Evolutionary conservation across 805 yeast species (phyloP).

Genomic region (Torulaspora gathmanii): DNA sequence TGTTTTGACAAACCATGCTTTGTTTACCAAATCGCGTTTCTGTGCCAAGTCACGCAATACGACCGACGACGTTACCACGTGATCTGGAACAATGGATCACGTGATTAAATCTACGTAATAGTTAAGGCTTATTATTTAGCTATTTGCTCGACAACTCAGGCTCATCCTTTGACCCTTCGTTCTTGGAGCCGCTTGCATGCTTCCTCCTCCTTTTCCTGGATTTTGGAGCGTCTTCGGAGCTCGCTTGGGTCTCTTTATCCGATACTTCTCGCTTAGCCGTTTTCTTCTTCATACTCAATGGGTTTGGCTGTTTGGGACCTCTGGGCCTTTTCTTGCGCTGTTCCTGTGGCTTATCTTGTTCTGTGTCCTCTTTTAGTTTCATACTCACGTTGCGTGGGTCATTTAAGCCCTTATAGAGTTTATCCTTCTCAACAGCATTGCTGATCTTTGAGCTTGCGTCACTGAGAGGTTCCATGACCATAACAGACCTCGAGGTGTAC

Average conservation of each 20-base stretch:
- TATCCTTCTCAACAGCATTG: constrained; percentile 52
- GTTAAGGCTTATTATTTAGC: neutral
- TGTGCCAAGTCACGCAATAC: constrained; percentile 2
- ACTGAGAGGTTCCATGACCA: constrained; percentile 93
- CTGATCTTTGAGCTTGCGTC: constrained; percentile 56
- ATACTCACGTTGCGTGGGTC: constrained; percentile 50
- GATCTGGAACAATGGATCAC: too few species aligned
- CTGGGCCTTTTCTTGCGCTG: constrained; percentile 45
- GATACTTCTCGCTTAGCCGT: neutral
- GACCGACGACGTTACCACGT: too few species aligned
- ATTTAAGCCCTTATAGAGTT: constrained; percentile 76
- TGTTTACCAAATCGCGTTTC: constrained; percentile 5
- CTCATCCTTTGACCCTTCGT: constrained; percentile 1
- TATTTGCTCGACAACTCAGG: neutral
- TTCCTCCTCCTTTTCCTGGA: constrained; percentile 26
- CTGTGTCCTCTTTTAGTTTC: constrained; percentile 20
- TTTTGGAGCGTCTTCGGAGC: constrained; percentile 7
- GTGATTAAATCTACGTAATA: neutral
- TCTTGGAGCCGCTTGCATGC: constrained; percentile 11
- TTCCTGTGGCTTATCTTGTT: constrained; percentile 12
- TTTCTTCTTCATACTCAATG: constrained; percentile 78
- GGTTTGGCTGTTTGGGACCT: constrained; percentile 84
- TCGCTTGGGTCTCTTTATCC: neutral
- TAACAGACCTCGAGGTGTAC: constrained; percentile 83
- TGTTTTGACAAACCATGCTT: neutral